These are phyloP conservation scores for Hygrophorus russula DNA, from an alignment of 768 basidiomycete genomes.

Conservation along the genomic window DNA sequence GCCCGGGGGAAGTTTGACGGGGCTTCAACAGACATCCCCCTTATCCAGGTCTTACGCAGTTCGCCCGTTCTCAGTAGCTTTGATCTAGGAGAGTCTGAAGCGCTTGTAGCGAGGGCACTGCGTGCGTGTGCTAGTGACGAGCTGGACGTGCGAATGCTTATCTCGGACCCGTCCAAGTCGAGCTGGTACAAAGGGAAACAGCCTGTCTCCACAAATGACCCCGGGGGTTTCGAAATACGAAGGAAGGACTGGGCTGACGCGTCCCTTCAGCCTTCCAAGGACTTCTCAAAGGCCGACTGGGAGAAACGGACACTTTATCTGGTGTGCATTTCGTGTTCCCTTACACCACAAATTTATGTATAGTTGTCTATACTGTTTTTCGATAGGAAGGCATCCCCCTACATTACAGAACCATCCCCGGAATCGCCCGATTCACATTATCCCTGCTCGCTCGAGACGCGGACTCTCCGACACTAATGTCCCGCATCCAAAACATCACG, in stretches of 20 bases:
- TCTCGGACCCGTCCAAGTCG: conserved; percentile 30
- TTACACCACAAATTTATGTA: neutral
- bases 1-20: conserved; percentile 9
- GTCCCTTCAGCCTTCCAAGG: conserved; percentile 11
- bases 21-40: conserved; percentile 40
- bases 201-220: conserved; percentile 15
- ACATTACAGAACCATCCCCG: conserved; percentile 37
- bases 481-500: conserved; percentile 38
- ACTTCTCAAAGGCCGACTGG: conserved; percentile 38
- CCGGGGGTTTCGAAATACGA: conserved; percentile 58
- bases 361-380: too few relatives aligned
- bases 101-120: conserved; percentile 44
- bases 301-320: conserved; percentile 54
- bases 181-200: conserved; percentile 16
- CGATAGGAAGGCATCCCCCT: conserved; percentile 61
- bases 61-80: conserved; percentile 23
- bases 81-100: conserved; percentile 26
- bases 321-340: conserved; percentile 27
- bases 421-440: conserved; percentile 34
- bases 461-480: conserved; percentile 1
- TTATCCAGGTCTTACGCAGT: conserved; percentile 38
- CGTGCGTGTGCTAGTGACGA: conserved; percentile 32
- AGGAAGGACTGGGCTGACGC: conserved; percentile 31
- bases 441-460: conserved; percentile 19
- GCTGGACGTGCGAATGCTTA: conserved; percentile 53